phyloP scores from a whole-genome alignment of 208 protist genomes.

The Trichomonas gallinae region DNA sequence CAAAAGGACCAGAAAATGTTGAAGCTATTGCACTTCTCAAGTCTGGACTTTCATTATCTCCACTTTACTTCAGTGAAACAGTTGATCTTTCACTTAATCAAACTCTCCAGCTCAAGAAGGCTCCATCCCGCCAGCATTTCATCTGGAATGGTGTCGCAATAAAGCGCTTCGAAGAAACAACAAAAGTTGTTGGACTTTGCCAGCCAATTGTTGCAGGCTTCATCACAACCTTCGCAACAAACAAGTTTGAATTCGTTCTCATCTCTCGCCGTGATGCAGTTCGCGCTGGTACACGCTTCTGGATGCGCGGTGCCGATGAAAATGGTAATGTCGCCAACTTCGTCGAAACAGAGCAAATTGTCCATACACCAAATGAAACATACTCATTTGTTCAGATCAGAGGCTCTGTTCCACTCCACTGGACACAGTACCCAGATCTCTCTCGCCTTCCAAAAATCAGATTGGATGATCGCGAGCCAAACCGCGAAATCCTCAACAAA shows the following conservation, averaged over 20 bases:
- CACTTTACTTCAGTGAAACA: neutral
- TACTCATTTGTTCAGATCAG: constrained; percentile 29
- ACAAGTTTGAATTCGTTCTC: constrained; percentile 13
- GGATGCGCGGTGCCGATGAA: constrained; percentile 24
- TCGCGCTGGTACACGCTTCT: constrained; percentile 25
- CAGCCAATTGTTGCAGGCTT: neutral
- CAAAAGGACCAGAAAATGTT: neutral
- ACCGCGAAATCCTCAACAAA: neutral
- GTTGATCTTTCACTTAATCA: neutral
- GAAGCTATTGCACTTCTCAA: neutral
- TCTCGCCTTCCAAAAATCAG: neutral
- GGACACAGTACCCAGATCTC: constrained; percentile 23
- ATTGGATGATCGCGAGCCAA: neutral
- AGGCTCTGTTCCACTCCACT: constrained; percentile 25
- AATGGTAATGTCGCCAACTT: constrained; percentile 27
- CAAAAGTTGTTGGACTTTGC: neutral
- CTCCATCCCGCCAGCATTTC: neutral
- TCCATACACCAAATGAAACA: neutral
- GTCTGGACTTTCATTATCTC: neutral
- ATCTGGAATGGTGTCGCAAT: neutral
- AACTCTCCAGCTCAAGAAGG: neutral
- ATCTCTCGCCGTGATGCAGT: neutral
- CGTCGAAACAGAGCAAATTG: constrained; percentile 31
- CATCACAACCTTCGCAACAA: neutral
- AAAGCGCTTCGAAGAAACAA: neutral